Percentiles rank a stretch among this genome's conserved stretches.
Conservation (phyloP, 371 early-diverging fungal genomes). For the Mortierella sp. region DNA sequence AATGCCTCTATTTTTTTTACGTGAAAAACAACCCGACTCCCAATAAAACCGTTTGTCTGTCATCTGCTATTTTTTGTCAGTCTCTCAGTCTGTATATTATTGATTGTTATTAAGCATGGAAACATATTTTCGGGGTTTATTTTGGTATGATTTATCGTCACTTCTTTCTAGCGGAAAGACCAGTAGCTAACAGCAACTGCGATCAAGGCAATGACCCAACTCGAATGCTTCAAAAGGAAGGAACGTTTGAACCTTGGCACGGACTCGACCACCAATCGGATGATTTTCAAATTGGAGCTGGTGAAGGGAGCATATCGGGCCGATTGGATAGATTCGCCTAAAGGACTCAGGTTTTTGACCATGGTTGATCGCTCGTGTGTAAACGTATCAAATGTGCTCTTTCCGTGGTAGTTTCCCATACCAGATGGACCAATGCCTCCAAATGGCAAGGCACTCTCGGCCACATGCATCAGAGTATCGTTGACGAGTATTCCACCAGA, state of each 20-base stretch:
- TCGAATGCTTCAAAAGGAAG: conserved; percentile 21
- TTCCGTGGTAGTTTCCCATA: conserved; percentile 90
- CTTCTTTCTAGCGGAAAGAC: background rate
- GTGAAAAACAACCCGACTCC: background rate
- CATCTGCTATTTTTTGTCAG: background rate
- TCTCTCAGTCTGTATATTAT: no score
- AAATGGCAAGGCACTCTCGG: conserved; percentile 81
- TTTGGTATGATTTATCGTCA: no score
- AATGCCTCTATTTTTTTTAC: background rate
- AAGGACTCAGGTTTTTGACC: conserved; percentile 62
- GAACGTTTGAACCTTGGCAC: conserved; percentile 50
- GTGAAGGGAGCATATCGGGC: conserved; percentile 77
- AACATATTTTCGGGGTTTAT: no score
- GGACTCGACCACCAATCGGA: conserved; percentile 52
- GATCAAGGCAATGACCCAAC: conserved; percentile 30
- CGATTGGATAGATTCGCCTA: conserved; percentile 43
- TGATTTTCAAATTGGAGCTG: conserved; percentile 47
- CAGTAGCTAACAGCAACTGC: conserved; percentile 31
- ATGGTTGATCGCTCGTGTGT: conserved; percentile 75
- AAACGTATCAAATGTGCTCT: conserved; percentile 79
- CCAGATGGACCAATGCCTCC: conserved; percentile 95
- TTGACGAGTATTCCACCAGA: conserved; percentile 87
- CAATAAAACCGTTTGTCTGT: conserved; percentile 3
- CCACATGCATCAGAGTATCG: conserved; percentile 81
- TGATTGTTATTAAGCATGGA: no score